Evolutionary conservation across 192 early-diverging fungal genomes (phyloP).

Genomic region (Gamsiella multidivaricata): DNA sequence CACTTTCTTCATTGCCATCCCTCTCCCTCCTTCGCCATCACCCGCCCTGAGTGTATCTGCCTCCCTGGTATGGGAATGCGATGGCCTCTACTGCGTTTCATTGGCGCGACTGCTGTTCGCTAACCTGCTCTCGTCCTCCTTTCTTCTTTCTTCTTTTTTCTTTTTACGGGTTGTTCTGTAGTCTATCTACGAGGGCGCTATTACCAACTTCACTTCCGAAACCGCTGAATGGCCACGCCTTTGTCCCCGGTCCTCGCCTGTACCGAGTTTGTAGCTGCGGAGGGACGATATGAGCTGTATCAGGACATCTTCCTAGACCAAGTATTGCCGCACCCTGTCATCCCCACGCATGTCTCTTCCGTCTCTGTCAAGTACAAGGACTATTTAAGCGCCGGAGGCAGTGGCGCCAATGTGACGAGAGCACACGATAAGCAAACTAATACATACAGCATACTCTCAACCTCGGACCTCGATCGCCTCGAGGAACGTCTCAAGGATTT

Average conservation of each 20-base stretch:
- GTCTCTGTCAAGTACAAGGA: conserved; percentile 72
- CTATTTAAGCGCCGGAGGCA: conserved; percentile 24
- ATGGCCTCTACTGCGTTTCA: no score
- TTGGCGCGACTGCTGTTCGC: no score
- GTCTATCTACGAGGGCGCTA: no score
- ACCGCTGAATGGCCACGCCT: conserved; percentile 49
- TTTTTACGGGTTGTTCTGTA: no score
- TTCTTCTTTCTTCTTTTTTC: no score
- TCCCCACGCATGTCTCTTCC: conserved; percentile 61
- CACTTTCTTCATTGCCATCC: no score
- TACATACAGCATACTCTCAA: conserved; percentile 29
- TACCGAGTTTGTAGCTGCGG: conserved; percentile 61
- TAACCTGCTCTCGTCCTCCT: no score
- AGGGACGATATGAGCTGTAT: conserved; percentile 60
- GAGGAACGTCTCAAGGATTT: conserved; percentile 49
- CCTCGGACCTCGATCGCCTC: conserved; percentile 38
- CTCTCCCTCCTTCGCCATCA: no score
- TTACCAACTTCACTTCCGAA: no score
- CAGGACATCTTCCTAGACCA: conserved; percentile 62
- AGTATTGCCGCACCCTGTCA: conserved; percentile 56
- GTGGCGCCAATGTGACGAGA: conserved; percentile 5
- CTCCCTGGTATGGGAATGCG: no score
- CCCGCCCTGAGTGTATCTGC: no score
- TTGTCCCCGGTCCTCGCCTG: conserved; percentile 57
- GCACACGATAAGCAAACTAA: conserved; percentile 35